Conservation (phyloP, 2,329 filamentous ascomycete genomes). For the Keithomyces neogunnii region DNA sequence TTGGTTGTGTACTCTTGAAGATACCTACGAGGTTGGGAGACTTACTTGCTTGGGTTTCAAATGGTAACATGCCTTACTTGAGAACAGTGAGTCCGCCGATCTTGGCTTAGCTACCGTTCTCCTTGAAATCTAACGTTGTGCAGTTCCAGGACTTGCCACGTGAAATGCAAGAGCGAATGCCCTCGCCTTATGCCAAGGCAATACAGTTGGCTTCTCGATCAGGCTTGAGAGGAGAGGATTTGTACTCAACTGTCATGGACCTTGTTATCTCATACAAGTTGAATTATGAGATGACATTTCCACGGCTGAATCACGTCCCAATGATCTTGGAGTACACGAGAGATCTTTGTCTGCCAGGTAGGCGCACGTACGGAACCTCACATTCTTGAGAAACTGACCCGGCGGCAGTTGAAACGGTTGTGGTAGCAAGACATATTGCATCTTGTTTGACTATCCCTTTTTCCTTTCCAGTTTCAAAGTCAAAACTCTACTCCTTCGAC, state of each 20-base stretch:
- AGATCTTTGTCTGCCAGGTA: conserved; percentile 66
- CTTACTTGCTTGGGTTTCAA: conserved; percentile 58
- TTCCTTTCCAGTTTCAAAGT: conserved; percentile 40
- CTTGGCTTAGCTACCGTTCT: background rate
- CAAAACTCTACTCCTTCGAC: conserved; percentile 39
- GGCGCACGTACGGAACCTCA: conserved; percentile 18
- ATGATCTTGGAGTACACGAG: conserved; percentile 62
- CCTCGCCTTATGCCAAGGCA: conserved; percentile 48
- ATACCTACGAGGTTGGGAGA: conserved; percentile 71
- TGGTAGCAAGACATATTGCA: conserved; percentile 35
- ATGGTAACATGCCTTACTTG: conserved; percentile 63
- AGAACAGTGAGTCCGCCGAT: conserved; percentile 44
- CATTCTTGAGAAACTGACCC: conserved; percentile 16
- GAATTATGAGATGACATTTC: conserved; percentile 64
- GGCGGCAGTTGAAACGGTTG: conserved; percentile 44
- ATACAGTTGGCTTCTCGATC: conserved; percentile 42
- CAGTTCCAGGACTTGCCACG: conserved; percentile 51
- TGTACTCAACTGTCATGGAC: conserved; percentile 58
- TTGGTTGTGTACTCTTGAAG: conserved; percentile 66
- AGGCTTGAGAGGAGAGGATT: conserved; percentile 40
- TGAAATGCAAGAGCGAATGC: conserved; percentile 58
- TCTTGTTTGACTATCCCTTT: conserved; percentile 40
- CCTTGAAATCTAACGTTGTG: background rate
- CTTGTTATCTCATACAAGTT: conserved; percentile 54
- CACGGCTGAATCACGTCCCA: conserved; percentile 61